Base-by-base conservation (phyloP, 75 land plant species). In the Cupressus sempervirens region DNA sequence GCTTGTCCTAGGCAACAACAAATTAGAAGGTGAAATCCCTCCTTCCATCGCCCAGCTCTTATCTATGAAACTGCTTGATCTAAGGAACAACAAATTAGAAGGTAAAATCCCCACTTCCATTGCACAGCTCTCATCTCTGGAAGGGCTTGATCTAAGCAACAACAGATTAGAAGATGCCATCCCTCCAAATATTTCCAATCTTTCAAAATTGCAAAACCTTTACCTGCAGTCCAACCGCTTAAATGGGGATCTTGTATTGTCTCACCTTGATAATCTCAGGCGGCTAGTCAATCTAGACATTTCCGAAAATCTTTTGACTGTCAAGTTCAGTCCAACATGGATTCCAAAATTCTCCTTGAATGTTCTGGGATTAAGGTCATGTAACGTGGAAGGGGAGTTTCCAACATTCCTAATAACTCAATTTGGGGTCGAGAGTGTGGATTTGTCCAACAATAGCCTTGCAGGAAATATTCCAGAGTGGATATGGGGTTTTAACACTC, bases 101-200 rank as follows among this genome's bases (percentile, higher is more conserved):
- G n/a, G n/a, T 7, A 35, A 26, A 3, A 70, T 87, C 0, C 83
- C 85, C 34, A 11, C 26, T 6, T 87, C 80, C 68, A 18, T 87
- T 13, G 46, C 10, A 4, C 65, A 82, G 40, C 46, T 81, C n/a
- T 53, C 38, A 38, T 56, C 43, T 40, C 86, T 87, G 8, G 8
- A 16, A 20, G 29, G 13, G 9, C 83, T 87, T 41, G 58, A 14
- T 53, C 45, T 43, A 43, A 6, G 45, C 45, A 43, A 43, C 45
- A 43, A 43, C 45, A 43, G 5, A 43, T 43, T 85, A 8, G 6
- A 26, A 30, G 86, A 86, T 52, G 1, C 40, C 1, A 74, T 82
- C 58, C 80, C 86, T 10, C 2, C 15, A 1, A 70, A 30, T 23
- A 38, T 88, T n/a, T 54, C 56, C 26, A n/a, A 85, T 16, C 29